Conservation (phyloP, 768 basidiomycete genomes). For the Russula lepida region DNA sequence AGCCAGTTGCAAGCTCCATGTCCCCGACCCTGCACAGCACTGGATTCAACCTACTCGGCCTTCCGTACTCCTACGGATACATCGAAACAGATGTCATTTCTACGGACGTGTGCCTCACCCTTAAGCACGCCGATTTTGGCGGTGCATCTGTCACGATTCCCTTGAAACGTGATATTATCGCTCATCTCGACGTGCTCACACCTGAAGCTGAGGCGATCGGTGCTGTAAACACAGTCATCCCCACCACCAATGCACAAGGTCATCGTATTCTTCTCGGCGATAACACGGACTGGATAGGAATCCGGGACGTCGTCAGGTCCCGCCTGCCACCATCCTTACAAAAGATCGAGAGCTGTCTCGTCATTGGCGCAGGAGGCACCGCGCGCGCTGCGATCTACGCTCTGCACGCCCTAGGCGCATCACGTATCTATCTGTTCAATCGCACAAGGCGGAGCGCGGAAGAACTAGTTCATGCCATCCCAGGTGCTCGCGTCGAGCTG, state of each 20-base stretch:
- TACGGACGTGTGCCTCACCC: slow-evolving; percentile 52
- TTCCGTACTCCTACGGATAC: slow-evolving; percentile 77
- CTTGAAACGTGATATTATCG: slow-evolving; percentile 85
- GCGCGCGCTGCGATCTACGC: slow-evolving; percentile 93
- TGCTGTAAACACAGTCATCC: slow-evolving; percentile 90
- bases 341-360: slow-evolving; percentile 49
- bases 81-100: slow-evolving; percentile 65
- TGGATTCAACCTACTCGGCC: slow-evolving; percentile 67
- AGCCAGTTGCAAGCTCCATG: slow-evolving; percentile 81
- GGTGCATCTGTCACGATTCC: slow-evolving; percentile 97
- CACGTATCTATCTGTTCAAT: slow-evolving; percentile 79
- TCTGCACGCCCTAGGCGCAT: slow-evolving; percentile 56
- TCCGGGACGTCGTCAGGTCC: slow-evolving; percentile 46
- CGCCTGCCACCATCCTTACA: slow-evolving; percentile 33
- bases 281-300: slow-evolving; percentile 95
- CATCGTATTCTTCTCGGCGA: slow-evolving; percentile 66
- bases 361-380: slow-evolving; percentile 94
- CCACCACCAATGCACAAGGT: slow-evolving; percentile 35
- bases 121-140: slow-evolving; percentile 69
- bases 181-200: slow-evolving; percentile 70
- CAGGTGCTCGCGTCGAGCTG: slow-evolving; percentile 49
- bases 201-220: slow-evolving; percentile 80
- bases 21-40: slow-evolving; percentile 93
- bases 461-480: slow-evolving; percentile 59
- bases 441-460: slow-evolving; percentile 70